Evolutionary conservation across 2,329 filamentous ascomycete species (phyloP), one percentile per base, ranked within the genome.

Genomic region (Bipolaris zeicola): DNA sequence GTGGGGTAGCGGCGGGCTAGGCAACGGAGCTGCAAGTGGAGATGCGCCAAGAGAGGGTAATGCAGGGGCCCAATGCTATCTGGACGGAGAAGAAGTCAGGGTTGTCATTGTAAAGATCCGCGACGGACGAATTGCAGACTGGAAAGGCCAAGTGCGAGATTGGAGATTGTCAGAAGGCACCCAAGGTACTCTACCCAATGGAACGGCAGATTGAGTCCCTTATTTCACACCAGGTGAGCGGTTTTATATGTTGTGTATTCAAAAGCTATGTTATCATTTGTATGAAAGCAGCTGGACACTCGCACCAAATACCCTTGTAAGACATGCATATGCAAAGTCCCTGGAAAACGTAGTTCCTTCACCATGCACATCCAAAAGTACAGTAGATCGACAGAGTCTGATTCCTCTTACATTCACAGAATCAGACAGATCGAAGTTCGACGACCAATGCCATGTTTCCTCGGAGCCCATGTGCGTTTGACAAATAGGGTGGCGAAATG

Each of bases 111-210:
- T 98, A 6, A 86, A 84, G 67, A 91, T 98, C 66, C 85, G 84
- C 67, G 91, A 93, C 72, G 92, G 95, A 46, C 85, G 92, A 69
- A 96, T 96, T 68, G 92, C 90, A 63, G 95, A 96, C 75, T 96
- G 90, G 90, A 96, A 96, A 80, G 94, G 95, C n/a, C 86, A 87
- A 13, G 92, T 98, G 4, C 86, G 89, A 67, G 94, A 98, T 73
- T 98, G 87, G 86, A 58, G 45, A 20, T 22, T 54, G 22, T 50
- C 52, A 18, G 45, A 50, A 31, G 18, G 34, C 38, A n/a, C 22
- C 5, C 52, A 38, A 22, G 16, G 41, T 49, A 10, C 37, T 28
- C 46, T 20, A 3, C 28, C 36, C 2, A 53, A 52, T 22, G 49
- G 49, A 22, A 48, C 51, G n/a, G 13, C 42, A 33, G 38, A 34